Percentiles rank a stretch among this genome's conserved stretches.
These are phyloP conservation scores for Rhynchosporium graminicola DNA, from an alignment of 2,329 filamentous ascomycete species.

Conservation along the genomic window DNA sequence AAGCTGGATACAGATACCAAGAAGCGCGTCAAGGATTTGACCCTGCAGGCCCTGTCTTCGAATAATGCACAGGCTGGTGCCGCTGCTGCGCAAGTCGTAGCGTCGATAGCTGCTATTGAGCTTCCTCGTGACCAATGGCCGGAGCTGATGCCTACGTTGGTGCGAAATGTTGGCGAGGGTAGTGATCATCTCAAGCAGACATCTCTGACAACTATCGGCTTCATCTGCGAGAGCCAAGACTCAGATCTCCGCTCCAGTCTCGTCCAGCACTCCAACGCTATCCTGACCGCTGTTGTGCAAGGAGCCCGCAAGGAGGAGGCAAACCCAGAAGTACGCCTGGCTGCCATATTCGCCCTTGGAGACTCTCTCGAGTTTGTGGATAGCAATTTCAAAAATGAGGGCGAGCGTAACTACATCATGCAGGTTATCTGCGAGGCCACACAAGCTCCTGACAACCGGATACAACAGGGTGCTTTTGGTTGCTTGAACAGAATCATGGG, in stretches of 20 bases:
- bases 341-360: constrained; percentile 89
- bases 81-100: constrained; percentile 91
- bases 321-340: constrained; percentile 85
- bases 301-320: constrained; percentile 95
- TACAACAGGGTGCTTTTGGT: constrained; percentile 94
- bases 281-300: constrained; percentile 95
- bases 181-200: constrained; percentile 89
- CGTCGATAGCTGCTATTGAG: constrained; percentile 92
- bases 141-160: constrained; percentile 84
- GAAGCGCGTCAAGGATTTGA: constrained; percentile 81
- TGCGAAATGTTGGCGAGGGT: constrained; percentile 89
- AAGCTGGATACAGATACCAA: constrained; percentile 81
- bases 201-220: constrained; percentile 94
- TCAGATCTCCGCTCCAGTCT: constrained; percentile 78
- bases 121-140: constrained; percentile 91
- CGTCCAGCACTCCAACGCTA: constrained; percentile 89
- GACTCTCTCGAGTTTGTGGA: constrained; percentile 97
- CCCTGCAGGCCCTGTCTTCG: constrained; percentile 84
- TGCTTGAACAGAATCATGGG: constrained; percentile 99
- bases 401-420: constrained; percentile 99
- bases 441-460: constrained; percentile 84
- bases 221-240: constrained; percentile 96
- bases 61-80: constrained; percentile 80
- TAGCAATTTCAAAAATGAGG: constrained; percentile 98
- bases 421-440: constrained; percentile 99